These are phyloP conservation scores for Asclepias syriaca DNA, from an alignment of 257 asterid species.

Conservation along the genomic window DNA sequence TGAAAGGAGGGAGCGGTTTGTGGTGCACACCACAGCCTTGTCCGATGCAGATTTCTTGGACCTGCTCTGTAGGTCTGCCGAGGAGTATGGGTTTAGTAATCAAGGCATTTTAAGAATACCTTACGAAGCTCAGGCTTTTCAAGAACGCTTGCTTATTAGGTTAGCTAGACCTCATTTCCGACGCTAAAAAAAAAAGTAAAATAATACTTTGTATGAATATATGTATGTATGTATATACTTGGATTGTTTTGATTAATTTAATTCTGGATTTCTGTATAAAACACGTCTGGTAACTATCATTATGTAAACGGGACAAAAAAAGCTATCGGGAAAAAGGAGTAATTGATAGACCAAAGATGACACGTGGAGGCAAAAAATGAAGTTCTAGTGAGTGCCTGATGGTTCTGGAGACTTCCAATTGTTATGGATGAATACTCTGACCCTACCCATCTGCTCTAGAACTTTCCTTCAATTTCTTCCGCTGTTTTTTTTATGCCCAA, in stretches of 20 bases:
- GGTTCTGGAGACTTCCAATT: slow-evolving; percentile 8
- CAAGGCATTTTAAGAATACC: slow-evolving; percentile 55
- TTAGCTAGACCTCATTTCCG: not conserved
- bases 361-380: not conserved
- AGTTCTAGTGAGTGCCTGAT: not conserved
- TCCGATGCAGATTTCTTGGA: slow-evolving; percentile 46
- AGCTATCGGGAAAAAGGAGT: not conserved
- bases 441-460: slow-evolving; percentile 29
- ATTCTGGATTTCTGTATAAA: too few relatives aligned
- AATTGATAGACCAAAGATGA: not conserved
- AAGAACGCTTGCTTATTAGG: slow-evolving; percentile 31
- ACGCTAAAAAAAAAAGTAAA: not conserved
- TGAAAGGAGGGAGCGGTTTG: slow-evolving; percentile 34
- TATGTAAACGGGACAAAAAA: too few relatives aligned
- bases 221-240: too few relatives aligned
- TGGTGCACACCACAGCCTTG: slow-evolving; percentile 47
- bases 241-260: too few relatives aligned
- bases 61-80: slow-evolving; percentile 45
- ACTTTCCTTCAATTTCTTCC: slow-evolving; percentile 20
- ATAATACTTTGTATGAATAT: too few relatives aligned
- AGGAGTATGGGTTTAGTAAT: slow-evolving; percentile 55
- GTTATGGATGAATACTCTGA: not conserved
- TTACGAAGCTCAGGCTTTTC: slow-evolving; percentile 44
- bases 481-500: slow-evolving; percentile 9
- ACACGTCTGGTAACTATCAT: too few relatives aligned